Conservation (phyloP, 768 basidiomycete genomes). For the Hortiboletus flavorubellus region DNA sequence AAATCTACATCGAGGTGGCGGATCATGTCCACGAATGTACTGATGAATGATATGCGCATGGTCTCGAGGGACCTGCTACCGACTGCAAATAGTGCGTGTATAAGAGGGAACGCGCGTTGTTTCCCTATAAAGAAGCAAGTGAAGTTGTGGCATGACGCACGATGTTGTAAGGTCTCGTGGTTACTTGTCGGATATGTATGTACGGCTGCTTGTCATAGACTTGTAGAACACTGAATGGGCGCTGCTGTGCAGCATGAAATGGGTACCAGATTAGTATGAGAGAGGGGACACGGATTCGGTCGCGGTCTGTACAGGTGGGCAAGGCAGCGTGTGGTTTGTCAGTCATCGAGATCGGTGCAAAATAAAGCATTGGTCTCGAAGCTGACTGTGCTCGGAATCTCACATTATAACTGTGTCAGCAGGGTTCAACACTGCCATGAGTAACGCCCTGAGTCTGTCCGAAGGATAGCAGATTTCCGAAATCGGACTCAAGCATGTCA, state of each 20-base stretch:
- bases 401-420: too few species aligned
- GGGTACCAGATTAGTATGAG: background rate
- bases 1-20: constrained; percentile 4
- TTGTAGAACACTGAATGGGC: background rate
- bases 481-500: too few species aligned
- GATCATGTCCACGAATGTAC: constrained; percentile 12
- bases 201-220: too few species aligned
- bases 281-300: constrained; percentile 1
- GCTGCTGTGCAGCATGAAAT: too few species aligned
- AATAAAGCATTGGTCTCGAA: too few species aligned
- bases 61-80: background rate
- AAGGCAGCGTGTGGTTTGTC: too few species aligned
- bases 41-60: constrained; percentile 2
- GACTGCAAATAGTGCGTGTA: constrained; percentile 5
- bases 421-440: too few species aligned
- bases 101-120: constrained; percentile 4
- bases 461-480: too few species aligned
- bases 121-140: constrained; percentile 8
- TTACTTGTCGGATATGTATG: too few species aligned
- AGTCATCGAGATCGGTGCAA: too few species aligned
- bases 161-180: background rate
- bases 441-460: too few species aligned
- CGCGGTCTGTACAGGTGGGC: background rate
- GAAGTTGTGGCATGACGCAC: constrained; percentile 28
- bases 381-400: too few species aligned